Base-by-base conservation (phyloP, 768 basidiomycete species). In the Lentinus tigrinus region DNA sequence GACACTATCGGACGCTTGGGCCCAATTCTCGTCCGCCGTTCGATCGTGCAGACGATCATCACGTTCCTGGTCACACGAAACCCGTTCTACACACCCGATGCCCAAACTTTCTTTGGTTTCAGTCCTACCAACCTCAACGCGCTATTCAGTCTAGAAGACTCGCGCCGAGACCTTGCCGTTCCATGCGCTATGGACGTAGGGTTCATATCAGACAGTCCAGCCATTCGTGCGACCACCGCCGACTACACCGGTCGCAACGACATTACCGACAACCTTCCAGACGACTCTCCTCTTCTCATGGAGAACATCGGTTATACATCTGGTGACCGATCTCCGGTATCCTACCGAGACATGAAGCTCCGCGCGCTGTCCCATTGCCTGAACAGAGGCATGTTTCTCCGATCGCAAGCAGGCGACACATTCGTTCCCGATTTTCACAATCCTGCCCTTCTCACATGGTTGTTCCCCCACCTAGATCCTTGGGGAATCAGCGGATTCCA, bases 391-490 rank as follows among this genome's bases (percentile, higher is more conserved):
- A n/a, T 24, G 17, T 53, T 53, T 16, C 13, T 53, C 4, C 38
- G 31, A 3, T 42, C 52, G 28, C 42, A 38, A n/a, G 47, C 42
- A 34, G 53, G 57, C 8, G 37, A 31, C 26, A 37, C 46, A 7
- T 44, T 48, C 21, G 23, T 63, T 3, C 54, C 61, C 0, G 57
- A 63, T 14, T 58, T 58, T 31, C 28, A 60, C 13, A 54, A 63
- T 40, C 27, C 42, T 2, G 17, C 17, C 8, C 19, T 63, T 7
- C 36, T 63, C 19, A 31, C 62, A 0, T 56, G 34, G 54, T 26
- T 63, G 21, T 63, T 63, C 39, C 58, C 58, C 0, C 62, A 63
- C 28, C 48, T 63, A 2, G 58, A 63, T 55, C 62, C 58, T 10
- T 63, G 62, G 62, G 52, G 57, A 3, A 59, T 63, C 19, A 54